These are phyloP conservation scores for Waltergamsia citrina DNA, from an alignment of 2,329 filamentous ascomycete species.

Conservation along the genomic window DNA sequence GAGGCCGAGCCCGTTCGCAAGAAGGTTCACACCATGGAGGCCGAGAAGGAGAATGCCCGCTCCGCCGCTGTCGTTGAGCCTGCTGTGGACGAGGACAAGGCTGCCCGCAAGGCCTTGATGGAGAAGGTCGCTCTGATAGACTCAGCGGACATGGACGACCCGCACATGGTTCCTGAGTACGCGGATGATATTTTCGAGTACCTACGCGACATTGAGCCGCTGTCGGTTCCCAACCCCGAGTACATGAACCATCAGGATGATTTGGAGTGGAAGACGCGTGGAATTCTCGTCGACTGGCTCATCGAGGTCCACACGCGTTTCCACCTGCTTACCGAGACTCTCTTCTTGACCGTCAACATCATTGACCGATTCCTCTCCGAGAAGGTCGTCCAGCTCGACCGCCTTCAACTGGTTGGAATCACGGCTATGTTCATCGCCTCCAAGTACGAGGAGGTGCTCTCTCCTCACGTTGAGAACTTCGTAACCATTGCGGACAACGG, in stretches of 20 bases:
- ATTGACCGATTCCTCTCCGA: conserved; percentile 94
- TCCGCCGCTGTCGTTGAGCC: not conserved
- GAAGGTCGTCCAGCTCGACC: conserved; percentile 93
- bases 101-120: conserved; percentile 7
- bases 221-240: conserved; percentile 74
- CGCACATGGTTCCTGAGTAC: conserved; percentile 96
- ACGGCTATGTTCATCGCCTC: conserved; percentile 99
- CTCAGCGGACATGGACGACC: conserved; percentile 81
- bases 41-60: conserved; percentile 32
- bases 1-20: conserved; percentile 62
- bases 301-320: conserved; percentile 98
- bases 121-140: conserved; percentile 58
- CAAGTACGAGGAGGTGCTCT: conserved; percentile 97
- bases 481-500: conserved; percentile 94
- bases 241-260: conserved; percentile 96
- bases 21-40: conserved; percentile 47
- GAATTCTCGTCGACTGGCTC: conserved; percentile 95
- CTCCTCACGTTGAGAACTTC: conserved; percentile 95
- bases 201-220: conserved; percentile 72
- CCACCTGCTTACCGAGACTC: conserved; percentile 87
- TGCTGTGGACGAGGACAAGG: conserved; percentile 18
- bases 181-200: conserved; percentile 97
- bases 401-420: conserved; percentile 91
- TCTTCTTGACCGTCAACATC: conserved; percentile 96
- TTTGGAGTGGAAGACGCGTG: conserved; percentile 97